Base-by-base conservation (phyloP, 140 eudicot genomes). In the Flaveria floridana region DNA sequence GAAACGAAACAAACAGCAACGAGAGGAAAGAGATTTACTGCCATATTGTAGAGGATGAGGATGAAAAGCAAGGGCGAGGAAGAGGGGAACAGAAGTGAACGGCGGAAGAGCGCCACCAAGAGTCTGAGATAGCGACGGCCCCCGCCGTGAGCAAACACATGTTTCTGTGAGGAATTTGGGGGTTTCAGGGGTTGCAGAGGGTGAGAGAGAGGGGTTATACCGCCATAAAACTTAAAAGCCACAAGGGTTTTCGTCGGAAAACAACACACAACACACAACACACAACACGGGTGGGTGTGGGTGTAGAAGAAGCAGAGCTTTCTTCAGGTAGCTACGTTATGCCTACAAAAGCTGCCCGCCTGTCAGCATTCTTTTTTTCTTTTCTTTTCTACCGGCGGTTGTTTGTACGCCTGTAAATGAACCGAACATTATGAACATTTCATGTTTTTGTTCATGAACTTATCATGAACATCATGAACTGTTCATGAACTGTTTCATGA, bases 41-140 rank as follows among this genome's bases (percentile, higher is more conserved):
- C 9, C 39, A 77, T 53, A 80, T 81, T 5, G 87, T 46, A 68
- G 77, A 68, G 46, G 76, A 72, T 34, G 41, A 51, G 51, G 78
- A 69, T 66, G 73, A 46, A 68, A 76, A 65, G 20, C 75, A 64
- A 19, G 51, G 73, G 23, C 76, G 85, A 77, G 30, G 83, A 65
- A 74, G 80, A 73, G 84, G 82, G 37, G 82, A 68, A 30, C 80
- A 58, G 57, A 76, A 66, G 61, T 6, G 61, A 55, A 16, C 3
- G 20, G 61, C 0, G 2, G 61, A 57, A 20, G 15, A 20, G 1
- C 64, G 2, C 64, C 64, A 1, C 30, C 34, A 57, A 7, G 64
- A 34, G 2, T 7, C 34, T 2, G 64, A 57, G 64, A 57, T 20
- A 0, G 15, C 28, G 15, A 20, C 30, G 14, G 15, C 21, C 5